phyloP scores from a whole-genome alignment of 2,329 filamentous ascomycete species.

The Biscogniauxia marginata region DNA sequence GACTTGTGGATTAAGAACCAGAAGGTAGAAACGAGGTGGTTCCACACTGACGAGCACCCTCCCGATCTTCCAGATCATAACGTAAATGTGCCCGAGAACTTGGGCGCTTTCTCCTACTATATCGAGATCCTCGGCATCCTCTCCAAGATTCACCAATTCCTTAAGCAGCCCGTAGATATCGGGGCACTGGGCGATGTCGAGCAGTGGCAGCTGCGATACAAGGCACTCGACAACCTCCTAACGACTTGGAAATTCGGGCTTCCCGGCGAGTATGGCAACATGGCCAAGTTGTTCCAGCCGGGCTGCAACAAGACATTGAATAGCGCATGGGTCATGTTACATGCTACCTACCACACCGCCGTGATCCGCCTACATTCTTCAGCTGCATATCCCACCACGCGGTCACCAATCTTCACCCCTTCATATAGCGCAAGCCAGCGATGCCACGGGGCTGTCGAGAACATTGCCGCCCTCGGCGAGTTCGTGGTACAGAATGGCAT shows the following conservation, averaged over 20 bases:
- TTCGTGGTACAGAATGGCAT: slow-evolving; percentile 75
- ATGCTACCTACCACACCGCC: slow-evolving; percentile 85
- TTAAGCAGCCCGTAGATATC: slow-evolving; percentile 88
- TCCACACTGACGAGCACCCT: slow-evolving; percentile 52
- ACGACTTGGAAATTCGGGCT: slow-evolving; percentile 82
- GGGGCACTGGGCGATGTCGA: slow-evolving; percentile 81
- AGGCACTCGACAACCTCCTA: slow-evolving; percentile 77
- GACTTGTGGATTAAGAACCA: slow-evolving; percentile 83
- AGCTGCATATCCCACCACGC: slow-evolving; percentile 85
- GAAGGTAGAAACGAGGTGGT: slow-evolving; percentile 82
- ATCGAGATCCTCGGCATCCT: slow-evolving; percentile 86
- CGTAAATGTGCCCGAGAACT: slow-evolving; percentile 71
- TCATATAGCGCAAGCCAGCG: slow-evolving; percentile 83
- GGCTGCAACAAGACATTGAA: slow-evolving; percentile 68
- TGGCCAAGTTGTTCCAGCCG: slow-evolving; percentile 72
- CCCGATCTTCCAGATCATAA: slow-evolving; percentile 56
- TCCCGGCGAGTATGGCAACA: slow-evolving; percentile 80
- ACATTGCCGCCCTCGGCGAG: slow-evolving; percentile 73
- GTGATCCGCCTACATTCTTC: slow-evolving; percentile 90
- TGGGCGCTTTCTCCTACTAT: slow-evolving; percentile 87
- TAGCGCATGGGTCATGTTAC: slow-evolving; percentile 87
- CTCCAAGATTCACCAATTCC: slow-evolving; percentile 82
- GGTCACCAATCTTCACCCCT: slow-evolving; percentile 84
- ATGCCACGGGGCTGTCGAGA: slow-evolving; percentile 79
- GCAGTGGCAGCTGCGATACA: slow-evolving; percentile 84